Base-by-base conservation (phyloP, 495 filamentous ascomycete genomes). In the Aspergillus biplanus region DNA sequence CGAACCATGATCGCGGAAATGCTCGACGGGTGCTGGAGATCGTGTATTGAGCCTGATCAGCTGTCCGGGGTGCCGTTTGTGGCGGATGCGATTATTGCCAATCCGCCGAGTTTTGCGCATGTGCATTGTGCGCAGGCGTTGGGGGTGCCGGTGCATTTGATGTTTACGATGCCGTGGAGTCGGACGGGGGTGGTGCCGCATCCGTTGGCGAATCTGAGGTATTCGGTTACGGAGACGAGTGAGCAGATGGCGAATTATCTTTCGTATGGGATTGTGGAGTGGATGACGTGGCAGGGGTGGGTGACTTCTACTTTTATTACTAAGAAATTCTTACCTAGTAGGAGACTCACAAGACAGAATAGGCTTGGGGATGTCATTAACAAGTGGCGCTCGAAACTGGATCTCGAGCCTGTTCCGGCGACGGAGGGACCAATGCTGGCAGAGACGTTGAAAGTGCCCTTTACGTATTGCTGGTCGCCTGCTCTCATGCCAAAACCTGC, bases 201-300 rank as follows among this genome's bases (percentile, higher is more conserved):
- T 73, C 84, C 84, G 1, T 68, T 87, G 35, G 83, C 84, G 1
- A 86, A 86, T 65, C 71, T 86, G 48, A 75, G 80, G 37, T 76
- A 75, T 15, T 77, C 77, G 0, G 74, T 76, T 33, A 79, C 73
- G 0, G 74, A 77, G 33, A 79, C 73, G 7, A 82, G 79, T 63
- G 61, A 74, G 32, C 70, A 67, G 32, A 69, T 79, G 13, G 82
- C 80, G 1, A 89, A 89, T 71, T 85, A 78, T 65, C 74, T 88
- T 16, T 85, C 84, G 0, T 89, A 88, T 69, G 77, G 76, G 4
- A 69, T 89, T 33, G 84, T 89, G 15, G 88, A 90, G 48, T 83
- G 84, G 78, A 69, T 89, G 57, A 89, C 85, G 8, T 89, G 88
- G 86, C 86, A 89, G 75, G 87, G 87, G 82, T 83, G 65, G 56